Evolutionary conservation across 106 monocot species (phyloP), one percentile per base, ranked within the genome.

Genomic region (Cymbidium sinense): DNA sequence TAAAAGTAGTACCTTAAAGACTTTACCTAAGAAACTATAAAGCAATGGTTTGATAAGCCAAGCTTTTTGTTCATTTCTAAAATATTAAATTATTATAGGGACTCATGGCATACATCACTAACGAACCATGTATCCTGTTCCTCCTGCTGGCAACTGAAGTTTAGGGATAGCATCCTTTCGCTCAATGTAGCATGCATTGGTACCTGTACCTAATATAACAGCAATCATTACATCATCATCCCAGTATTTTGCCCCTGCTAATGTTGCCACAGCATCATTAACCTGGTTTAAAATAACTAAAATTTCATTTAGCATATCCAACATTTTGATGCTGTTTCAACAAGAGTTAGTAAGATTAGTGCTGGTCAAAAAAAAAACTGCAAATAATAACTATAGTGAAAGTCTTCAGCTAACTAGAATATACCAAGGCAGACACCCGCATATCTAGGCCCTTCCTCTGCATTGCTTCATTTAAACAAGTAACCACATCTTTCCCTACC

Each of bases 111-210:
- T 6, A 41, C 41, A 41, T n/a, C 41, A 41, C 8, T 41, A 41
- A 41, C 41, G 41, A 41, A 92, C 92, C 89, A 80, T 92, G 52
- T 78, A 79, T 34, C 85, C 85, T 61, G 87, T 81, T 36, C 43
- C 77, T 75, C 21, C 20, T 33, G 31, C 37, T 36, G 84, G 70
- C 77, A 70, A 39, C 41, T 77, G 69, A 81, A 85, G n/a, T 65
- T 89, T 92, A 33, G 83, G 83, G 39, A 89, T 89, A 4, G 78
- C 80, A 67, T 87, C 81, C 37, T 47, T 77, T 18, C 76, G 55
- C 52, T 92, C 89, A 50, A 92, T 81, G 81, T 92, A 92, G 71
- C 86, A 86, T 29, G 91, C 91, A 81, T 92, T 92, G 10, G 91
- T 89, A 70, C 91, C 88, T 44, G 91, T 92, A 18, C 91, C 91